Conservation (phyloP, 83 land plant species). For the Diphasiastrum complanatum region DNA sequence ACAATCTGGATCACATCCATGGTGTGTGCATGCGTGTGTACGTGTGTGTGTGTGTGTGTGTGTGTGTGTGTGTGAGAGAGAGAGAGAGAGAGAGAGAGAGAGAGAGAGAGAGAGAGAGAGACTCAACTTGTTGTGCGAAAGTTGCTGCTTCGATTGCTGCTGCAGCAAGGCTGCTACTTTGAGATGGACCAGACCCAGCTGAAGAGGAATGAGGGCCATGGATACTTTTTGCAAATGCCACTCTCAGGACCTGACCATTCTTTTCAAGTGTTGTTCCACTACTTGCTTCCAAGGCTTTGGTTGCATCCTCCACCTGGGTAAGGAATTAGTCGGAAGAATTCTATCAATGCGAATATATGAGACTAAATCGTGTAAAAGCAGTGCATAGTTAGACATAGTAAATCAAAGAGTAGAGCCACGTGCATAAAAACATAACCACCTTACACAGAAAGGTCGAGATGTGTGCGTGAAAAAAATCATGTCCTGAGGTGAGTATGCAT, state of each 20-base stretch:
- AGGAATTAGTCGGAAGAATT: neutral
- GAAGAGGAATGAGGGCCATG: constrained; percentile 57
- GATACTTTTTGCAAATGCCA: constrained; percentile 90
- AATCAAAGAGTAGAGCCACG: too few species aligned
- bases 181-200: constrained; percentile 35
- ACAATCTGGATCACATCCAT: too few species aligned
- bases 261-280: constrained; percentile 82
- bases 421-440: too few species aligned
- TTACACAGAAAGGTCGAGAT: too few species aligned
- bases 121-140: constrained; percentile 78
- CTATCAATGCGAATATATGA: neutral
- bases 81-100: neutral
- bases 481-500: too few species aligned
- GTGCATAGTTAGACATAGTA: too few species aligned
- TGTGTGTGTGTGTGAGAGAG: neutral
- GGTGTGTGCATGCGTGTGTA: too few species aligned
- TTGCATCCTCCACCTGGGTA: constrained; percentile 87
- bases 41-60: too few species aligned
- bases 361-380: neutral
- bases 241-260: constrained; percentile 85
- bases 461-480: too few species aligned
- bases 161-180: constrained; percentile 79
- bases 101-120: neutral
- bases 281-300: constrained; percentile 81
- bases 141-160: constrained; percentile 97